These are phyloP conservation scores for Trypanosoma cruzi DNA, from an alignment of 208 protist genomes.

Conservation along the genomic window DNA sequence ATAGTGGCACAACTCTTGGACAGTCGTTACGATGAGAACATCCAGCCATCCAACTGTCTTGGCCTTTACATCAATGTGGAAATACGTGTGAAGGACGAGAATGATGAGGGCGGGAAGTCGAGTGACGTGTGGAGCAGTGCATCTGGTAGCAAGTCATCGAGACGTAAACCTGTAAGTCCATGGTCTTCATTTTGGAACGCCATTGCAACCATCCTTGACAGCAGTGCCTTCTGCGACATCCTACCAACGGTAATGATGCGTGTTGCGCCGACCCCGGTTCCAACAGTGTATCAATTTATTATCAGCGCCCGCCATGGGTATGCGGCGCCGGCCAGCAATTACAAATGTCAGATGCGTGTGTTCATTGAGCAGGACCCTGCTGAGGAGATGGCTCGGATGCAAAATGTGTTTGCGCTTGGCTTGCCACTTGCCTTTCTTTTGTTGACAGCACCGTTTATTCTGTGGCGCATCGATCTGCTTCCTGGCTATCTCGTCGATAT, in stretches of 20 bases:
- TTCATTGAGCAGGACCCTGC: slow-evolving; percentile 40
- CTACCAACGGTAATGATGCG: slow-evolving; percentile 59
- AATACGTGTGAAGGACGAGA: slow-evolving; percentile 28
- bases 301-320: slow-evolving; percentile 17
- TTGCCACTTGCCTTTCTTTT: slow-evolving; percentile 58
- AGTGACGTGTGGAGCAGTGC: no score
- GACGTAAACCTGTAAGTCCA: background rate
- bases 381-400: slow-evolving; percentile 16
- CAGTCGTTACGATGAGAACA: slow-evolving; percentile 40
- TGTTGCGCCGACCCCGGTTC: slow-evolving; percentile 19
- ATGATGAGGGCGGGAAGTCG: background rate
- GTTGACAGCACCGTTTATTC: slow-evolving; percentile 49
- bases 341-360: slow-evolving; percentile 42
- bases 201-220: slow-evolving; percentile 60
- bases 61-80: slow-evolving; percentile 43
- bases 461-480: slow-evolving; percentile 45
- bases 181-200: slow-evolving; percentile 53
- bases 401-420: slow-evolving; percentile 49
- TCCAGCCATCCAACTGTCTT: slow-evolving; percentile 46
- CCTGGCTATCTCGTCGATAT: slow-evolving; percentile 47
- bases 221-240: slow-evolving; percentile 58
- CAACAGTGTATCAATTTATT: slow-evolving; percentile 43
- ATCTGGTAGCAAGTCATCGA: no score
- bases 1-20: slow-evolving; percentile 49
- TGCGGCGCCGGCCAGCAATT: background rate